These are phyloP conservation scores for Penicillium sp. DNA, from an alignment of 2,329 filamentous ascomycete species.

Conservation along the genomic window DNA sequence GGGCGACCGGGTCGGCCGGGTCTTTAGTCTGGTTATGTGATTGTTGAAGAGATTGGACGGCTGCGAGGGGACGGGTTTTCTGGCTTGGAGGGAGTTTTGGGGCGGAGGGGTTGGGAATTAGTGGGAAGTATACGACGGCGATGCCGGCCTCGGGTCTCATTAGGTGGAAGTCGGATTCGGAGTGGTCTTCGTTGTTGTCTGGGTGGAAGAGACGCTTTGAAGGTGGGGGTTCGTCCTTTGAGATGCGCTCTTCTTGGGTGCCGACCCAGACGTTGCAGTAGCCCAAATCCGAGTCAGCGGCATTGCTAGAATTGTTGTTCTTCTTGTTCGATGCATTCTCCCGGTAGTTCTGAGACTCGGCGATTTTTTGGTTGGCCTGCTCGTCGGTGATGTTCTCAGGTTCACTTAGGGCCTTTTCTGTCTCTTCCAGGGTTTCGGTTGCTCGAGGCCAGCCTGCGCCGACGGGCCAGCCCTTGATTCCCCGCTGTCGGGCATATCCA, in stretches of 20 bases:
- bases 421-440: slow-evolving; percentile 63
- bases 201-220: slow-evolving; percentile 57
- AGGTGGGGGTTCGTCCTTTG: slow-evolving; percentile 59
- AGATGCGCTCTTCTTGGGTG: slow-evolving; percentile 73
- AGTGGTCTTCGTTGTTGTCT: slow-evolving; percentile 59
- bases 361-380: slow-evolving; percentile 69
- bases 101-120: slow-evolving; percentile 73
- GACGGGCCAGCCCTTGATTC: slow-evolving; percentile 91
- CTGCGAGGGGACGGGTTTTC: slow-evolving; percentile 32
- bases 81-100: slow-evolving; percentile 37
- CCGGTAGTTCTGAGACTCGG: slow-evolving; percentile 58
- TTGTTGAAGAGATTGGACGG: slow-evolving; percentile 32
- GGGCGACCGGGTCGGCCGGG: slow-evolving; percentile 30
- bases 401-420: slow-evolving; percentile 68
- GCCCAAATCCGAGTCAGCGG: slow-evolving; percentile 64
- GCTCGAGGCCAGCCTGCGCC: slow-evolving; percentile 89
- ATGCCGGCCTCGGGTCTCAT: slow-evolving; percentile 82
- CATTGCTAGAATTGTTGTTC: slow-evolving; percentile 24
- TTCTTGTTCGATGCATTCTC: slow-evolving; percentile 7
- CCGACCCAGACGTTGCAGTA: slow-evolving; percentile 98
- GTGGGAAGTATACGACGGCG: slow-evolving; percentile 86
- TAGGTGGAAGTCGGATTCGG: slow-evolving; percentile 70
- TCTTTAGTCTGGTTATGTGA: slow-evolving; percentile 29
- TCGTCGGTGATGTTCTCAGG: slow-evolving; percentile 67
- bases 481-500: slow-evolving; percentile 87